Evolutionary conservation across 805 yeast species (phyloP).

Genomic region (Yarrowia sp.): DNA sequence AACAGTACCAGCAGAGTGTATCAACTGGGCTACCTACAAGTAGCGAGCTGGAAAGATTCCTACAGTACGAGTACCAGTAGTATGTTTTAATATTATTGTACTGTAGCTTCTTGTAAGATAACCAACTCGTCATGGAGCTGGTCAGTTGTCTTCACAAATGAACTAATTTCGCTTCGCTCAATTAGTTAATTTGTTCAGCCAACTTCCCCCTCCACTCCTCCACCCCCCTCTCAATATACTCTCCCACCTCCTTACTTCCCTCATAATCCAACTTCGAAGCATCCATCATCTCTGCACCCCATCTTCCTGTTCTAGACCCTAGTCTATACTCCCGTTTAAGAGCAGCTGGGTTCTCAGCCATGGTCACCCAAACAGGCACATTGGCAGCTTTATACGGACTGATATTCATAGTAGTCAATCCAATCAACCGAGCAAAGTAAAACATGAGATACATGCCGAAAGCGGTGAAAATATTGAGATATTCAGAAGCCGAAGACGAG

Average conservation of each 20-base stretch:
- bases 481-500: conserved; percentile 70
- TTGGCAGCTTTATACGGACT: conserved; percentile 87
- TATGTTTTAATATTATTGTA: too few species aligned
- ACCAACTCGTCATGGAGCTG: too few species aligned
- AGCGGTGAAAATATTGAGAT: conserved; percentile 70
- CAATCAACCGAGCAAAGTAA: conserved; percentile 74
- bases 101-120: too few species aligned
- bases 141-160: too few species aligned
- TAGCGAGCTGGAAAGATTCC: too few species aligned
- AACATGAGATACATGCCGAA: conserved; percentile 84
- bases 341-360: conserved; percentile 50
- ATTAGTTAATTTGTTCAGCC: conserved; percentile 52
- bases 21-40: too few species aligned
- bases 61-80: too few species aligned
- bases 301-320: conserved; percentile 68
- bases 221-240: conserved; percentile 56
- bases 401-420: conserved; percentile 87
- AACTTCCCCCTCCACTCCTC: conserved; percentile 73
- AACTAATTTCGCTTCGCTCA: not conserved
- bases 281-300: conserved; percentile 65
- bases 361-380: conserved; percentile 71
- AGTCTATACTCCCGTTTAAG: conserved; percentile 53
- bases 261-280: conserved; percentile 38
- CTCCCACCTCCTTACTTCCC: conserved; percentile 65
- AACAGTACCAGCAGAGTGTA: too few species aligned